Base-by-base conservation (phyloP, 2,329 filamentous ascomycete genomes). In the Fusarium begoniae region DNA sequence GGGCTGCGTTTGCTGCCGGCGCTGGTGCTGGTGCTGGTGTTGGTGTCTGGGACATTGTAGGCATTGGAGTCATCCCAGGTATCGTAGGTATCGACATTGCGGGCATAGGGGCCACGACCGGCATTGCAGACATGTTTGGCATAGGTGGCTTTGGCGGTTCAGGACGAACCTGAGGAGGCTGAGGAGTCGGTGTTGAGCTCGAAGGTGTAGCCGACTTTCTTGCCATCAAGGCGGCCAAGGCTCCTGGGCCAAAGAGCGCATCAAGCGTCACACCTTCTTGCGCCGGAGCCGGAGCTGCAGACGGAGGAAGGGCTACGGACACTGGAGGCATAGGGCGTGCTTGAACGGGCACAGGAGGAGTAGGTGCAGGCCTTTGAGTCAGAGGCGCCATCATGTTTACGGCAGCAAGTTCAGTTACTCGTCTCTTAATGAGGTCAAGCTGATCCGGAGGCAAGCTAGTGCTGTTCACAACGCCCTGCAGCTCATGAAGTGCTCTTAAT, bases 401-500 rank as follows among this genome's bases (percentile, higher is more conserved):
- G 87, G 90, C 80, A 82, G 82, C 89, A 82, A 98, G 89, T 82
- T 91, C 90, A 82, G 92, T 91, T 83, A 98, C 91, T 88, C 96
- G 94, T 81, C 92, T 91, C 83, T 92, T 94, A 83, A 98, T 93
- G 82, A 93, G 90, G 83, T 93, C 91, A 81, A 98, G 88, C 85
- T 97, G 93, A 79, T 95, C 92, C 78, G 91, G 90, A 68, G 92
- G 92, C 81, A 98, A 87, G 80, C 92, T 91, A 82, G 94, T 93
- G 77, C 88, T 92, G 82, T 93, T 91, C 80, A 98, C 86, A 76
- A 88, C 90, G 68, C 77, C 79, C 85, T 97, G 94, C 74, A 98
- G 89, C 82, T 96, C 94, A 83, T 95, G 86, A 77, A 98, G 89
- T 72, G 95, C 94, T 84, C 94, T 93, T 80, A 98, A 86, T 84